phyloP scores from a whole-genome alignment of 1,139 yeast species.

The Candida sanyaensis region DNA sequence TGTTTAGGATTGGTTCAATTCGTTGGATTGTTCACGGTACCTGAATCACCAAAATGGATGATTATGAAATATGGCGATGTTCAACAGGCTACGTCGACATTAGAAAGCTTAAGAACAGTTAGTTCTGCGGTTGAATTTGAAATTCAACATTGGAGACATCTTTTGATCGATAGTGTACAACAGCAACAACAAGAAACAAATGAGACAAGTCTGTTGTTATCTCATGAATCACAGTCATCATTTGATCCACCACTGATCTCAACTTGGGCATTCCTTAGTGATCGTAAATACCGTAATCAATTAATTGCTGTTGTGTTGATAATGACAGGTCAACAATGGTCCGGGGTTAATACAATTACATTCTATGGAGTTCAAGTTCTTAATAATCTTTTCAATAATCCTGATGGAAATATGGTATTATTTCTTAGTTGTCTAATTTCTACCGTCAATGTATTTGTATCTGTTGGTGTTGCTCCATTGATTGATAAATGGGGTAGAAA shows the following conservation, averaged over 20 bases:
- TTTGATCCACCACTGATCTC: slow-evolving; percentile 31
- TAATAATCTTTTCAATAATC: slow-evolving; percentile 23
- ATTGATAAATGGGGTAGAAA: slow-evolving; percentile 63
- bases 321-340: slow-evolving; percentile 42
- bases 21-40: slow-evolving; percentile 30
- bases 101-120: slow-evolving; percentile 31
- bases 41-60: slow-evolving; percentile 46
- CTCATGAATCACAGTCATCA: slow-evolving; percentile 23
- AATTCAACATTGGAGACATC: slow-evolving; percentile 39
- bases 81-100: slow-evolving; percentile 26
- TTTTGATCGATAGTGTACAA: slow-evolving; percentile 9
- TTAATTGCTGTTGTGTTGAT: slow-evolving; percentile 31
- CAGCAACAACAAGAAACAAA: slow-evolving; percentile 6
- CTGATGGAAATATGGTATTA: slow-evolving; percentile 26
- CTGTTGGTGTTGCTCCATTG: slow-evolving; percentile 33
- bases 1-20: slow-evolving; percentile 29
- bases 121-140: slow-evolving; percentile 31
- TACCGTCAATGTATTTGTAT: slow-evolving; percentile 30
- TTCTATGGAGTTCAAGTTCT: slow-evolving; percentile 35
- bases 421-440: slow-evolving; percentile 33
- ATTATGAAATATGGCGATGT: slow-evolving; percentile 32
- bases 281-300: slow-evolving; percentile 24
- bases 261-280: slow-evolving; percentile 24
- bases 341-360: slow-evolving; percentile 44
- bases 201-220: slow-evolving; percentile 7